Evolutionary conservation across 2,329 filamentous ascomycete species (phyloP).

Genomic region (Arachnomyces sp.): DNA sequence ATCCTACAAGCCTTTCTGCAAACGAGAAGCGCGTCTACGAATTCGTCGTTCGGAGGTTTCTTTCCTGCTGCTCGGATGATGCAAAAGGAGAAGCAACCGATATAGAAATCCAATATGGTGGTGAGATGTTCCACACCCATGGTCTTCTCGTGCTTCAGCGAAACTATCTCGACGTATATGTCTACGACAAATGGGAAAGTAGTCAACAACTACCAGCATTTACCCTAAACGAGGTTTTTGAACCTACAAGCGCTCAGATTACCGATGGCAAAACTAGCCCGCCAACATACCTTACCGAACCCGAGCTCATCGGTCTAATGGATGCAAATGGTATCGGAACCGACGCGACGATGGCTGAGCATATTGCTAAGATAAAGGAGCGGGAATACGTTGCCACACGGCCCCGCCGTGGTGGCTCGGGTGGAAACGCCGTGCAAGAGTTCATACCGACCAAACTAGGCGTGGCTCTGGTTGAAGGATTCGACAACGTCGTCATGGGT

Average conservation of each 20-base stretch:
- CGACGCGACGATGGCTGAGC: slow-evolving; percentile 97
- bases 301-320: slow-evolving; percentile 93
- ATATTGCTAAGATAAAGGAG: slow-evolving; percentile 92
- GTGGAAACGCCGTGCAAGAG: slow-evolving; percentile 57
- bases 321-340: slow-evolving; percentile 98
- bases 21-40: slow-evolving; percentile 77
- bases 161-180: slow-evolving; percentile 92
- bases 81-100: slow-evolving; percentile 80
- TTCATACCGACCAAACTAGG: slow-evolving; percentile 91
- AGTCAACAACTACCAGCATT: slow-evolving; percentile 76
- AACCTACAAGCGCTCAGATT: slow-evolving; percentile 82
- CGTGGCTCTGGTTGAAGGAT: slow-evolving; percentile 85
- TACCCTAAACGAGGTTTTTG: slow-evolving; percentile 69
- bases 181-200: slow-evolving; percentile 94
- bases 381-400: slow-evolving; percentile 73
- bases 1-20: slow-evolving; percentile 51
- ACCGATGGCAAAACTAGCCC: slow-evolving; percentile 82
- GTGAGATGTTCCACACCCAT: slow-evolving; percentile 72
- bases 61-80: slow-evolving; percentile 93
- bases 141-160: slow-evolving; percentile 78
- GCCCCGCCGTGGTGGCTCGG: slow-evolving; percentile 38
- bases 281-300: slow-evolving; percentile 84
- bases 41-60: slow-evolving; percentile 82
- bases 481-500: slow-evolving; percentile 88
- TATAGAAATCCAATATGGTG: slow-evolving; percentile 74